Percentiles rank a stretch among this genome's conserved stretches.
Evolutionary conservation across 169 alveolate species (phyloP).

Genomic region (Eimeria tenella): DNA sequence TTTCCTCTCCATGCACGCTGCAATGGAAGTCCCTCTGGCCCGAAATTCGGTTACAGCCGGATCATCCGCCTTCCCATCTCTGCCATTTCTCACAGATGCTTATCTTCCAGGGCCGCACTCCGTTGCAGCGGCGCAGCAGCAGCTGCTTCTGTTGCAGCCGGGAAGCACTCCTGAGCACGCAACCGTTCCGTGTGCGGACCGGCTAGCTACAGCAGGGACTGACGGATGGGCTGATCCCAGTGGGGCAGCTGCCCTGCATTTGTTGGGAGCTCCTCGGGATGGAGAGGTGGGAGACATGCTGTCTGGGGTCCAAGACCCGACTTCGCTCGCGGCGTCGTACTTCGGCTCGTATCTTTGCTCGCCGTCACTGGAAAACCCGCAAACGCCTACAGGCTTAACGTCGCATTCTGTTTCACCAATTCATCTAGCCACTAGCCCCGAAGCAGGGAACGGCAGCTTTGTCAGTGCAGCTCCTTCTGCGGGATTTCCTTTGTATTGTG

Average conservation of each 20-base stretch:
- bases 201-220: constrained; percentile 15
- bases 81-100: constrained; percentile 59
- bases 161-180: constrained; percentile 21
- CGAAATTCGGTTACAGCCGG: neutral
- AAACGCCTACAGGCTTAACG: neutral
- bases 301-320: constrained; percentile 34
- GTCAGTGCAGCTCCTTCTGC: constrained; percentile 12
- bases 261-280: constrained; percentile 28
- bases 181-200: neutral
- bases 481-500: constrained; percentile 23
- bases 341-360: constrained; percentile 29
- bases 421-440: neutral
- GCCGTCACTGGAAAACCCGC: constrained; percentile 1
- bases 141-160: constrained; percentile 44
- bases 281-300: constrained; percentile 29
- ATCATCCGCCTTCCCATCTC: constrained; percentile 13
- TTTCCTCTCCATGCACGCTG: neutral
- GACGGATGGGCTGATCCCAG: constrained; percentile 33
- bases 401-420: neutral
- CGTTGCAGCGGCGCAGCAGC: constrained; percentile 62
- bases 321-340: constrained; percentile 29
- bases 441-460: constrained; percentile 14
- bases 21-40: neutral
- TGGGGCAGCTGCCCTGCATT: neutral
- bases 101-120: constrained; percentile 37